Base-by-base conservation (phyloP, 2,329 filamentous ascomycete species). In the Cladorrhinum sp. region DNA sequence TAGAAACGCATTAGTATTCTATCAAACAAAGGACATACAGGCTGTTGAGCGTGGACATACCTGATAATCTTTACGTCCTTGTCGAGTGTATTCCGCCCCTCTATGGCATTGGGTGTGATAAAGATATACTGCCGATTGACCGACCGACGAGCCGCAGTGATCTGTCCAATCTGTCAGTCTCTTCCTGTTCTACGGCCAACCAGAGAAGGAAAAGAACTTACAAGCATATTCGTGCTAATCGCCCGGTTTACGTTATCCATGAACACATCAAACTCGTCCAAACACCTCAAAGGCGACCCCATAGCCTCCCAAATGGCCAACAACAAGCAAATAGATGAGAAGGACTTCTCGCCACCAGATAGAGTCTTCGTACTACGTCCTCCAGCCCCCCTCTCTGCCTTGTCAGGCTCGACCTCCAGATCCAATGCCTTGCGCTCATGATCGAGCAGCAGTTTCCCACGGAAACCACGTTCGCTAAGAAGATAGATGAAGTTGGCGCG, bases 211-310 rank as follows among this genome's bases (percentile, higher is more conserved):
- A 18, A 5, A 2, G 3, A 54, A 81, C 87, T 79, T 78, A 92
- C 89, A 74, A 99, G 90, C 89, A 99, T 92, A 64, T 90, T 90
- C 68, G 96, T 96, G 72, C 91, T 96, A 67, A 96, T 90, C 59
- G 90, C 91, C 62, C 95, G 87, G 75, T 99, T 99, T 61, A 98
- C 91, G 67, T 89, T 92, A 75, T 99, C 95, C 95, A 99, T 99
- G 80, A 97, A 99, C 29, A 99, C 95, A 73, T 99, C 95, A 71
- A 98, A 99, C 75, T 99, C 95, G 75, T 99, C 95, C 57, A 99
- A 81, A 71, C 95, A 99, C 58, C 95, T 86, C 62, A 99, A 89
- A 0, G 93, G 93, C 18, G 92, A 96, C 10, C 95, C 93, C 89
- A 99, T 99, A 27, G 95, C 93, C 72, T 99, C 95, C 95, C 95